Evolutionary conservation across 1,284 basidiomycete genomes (phyloP), one percentile per base, ranked within the genome.

Genomic region (Flammula alnicola): DNA sequence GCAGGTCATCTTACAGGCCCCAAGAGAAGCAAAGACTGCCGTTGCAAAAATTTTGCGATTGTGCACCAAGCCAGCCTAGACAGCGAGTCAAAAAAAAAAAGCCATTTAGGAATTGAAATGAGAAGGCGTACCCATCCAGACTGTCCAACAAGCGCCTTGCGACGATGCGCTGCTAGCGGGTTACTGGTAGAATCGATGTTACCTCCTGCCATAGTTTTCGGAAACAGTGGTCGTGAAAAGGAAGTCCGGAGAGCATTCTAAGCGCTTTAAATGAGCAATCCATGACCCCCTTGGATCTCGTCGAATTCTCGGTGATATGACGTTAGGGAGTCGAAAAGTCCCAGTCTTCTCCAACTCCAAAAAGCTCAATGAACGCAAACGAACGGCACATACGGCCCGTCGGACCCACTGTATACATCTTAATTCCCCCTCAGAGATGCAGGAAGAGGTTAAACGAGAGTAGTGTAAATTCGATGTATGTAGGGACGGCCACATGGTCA

Each of bases 1-100:
- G 33, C 19, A 50, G 29, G 14, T 22, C 29, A 26, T 72, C 83
- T 69, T 62, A 86, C 83, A 87, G 60, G 57, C 85, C 85, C 85
- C 85, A 20, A 87, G 71, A 10, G 84, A 86, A 3, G 85, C 85
- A 60, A 87, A 88, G n/a, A 88, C 76, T 9, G 84, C 79, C 44
- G 85, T 84, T 14, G 75, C 68, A 56, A 87, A 86, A 30, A 86
- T 68, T 52, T 74, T 76, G 26, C 75, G 71, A 60, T 87, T 88
- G 52, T 80, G 77, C 11, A 87, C 68, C 29, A 87, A 69, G 2
- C 83, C 85, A 49, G 75, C 77, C 85, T 86, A n/a, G n/a, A n/a
- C n/a, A n/a, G n/a, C n/a, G 58, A 14, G 22, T 20, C 22, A 14
- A 6, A 32, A 49, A 20, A 22, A 36, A 35, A 12, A 10, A 23